Evolutionary conservation across 306 rosid genomes (phyloP).

Genomic region (Hippophae tibetana): DNA sequence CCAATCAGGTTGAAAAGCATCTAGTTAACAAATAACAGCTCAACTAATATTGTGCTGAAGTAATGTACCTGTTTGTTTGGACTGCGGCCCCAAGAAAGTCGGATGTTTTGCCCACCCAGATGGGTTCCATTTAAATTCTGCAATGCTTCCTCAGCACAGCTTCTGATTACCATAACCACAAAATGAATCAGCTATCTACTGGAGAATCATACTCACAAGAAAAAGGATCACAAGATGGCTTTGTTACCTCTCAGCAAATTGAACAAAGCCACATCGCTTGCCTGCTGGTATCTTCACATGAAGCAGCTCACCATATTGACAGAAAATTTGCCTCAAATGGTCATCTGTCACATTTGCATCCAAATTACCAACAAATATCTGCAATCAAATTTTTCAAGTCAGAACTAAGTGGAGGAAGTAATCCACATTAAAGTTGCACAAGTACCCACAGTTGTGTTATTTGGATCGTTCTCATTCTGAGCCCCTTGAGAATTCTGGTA

Average conservation of each 20-base stretch:
- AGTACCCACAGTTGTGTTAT: slow-evolving; percentile 84
- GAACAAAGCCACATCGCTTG: slow-evolving; percentile 96
- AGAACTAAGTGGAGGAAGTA: slow-evolving; percentile 12
- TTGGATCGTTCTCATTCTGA: slow-evolving; percentile 84
- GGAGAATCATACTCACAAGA: not conserved
- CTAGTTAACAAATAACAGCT: not conserved
- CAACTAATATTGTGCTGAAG: no score
- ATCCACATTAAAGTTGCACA: slow-evolving; percentile 10
- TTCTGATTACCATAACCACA: slow-evolving; percentile 34
- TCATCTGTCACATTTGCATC: slow-evolving; percentile 81
- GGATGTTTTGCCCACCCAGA: slow-evolving; percentile 80
- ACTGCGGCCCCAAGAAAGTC: slow-evolving; percentile 98
- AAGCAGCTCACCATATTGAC: slow-evolving; percentile 70
- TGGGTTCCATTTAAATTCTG: slow-evolving; percentile 50
- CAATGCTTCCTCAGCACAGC: slow-evolving; percentile 83
- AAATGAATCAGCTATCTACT: not conserved
- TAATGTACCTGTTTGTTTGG: slow-evolving; percentile 80
- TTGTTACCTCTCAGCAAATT: slow-evolving; percentile 67
- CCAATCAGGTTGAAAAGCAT: not conserved
- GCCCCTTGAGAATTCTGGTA: slow-evolving; percentile 70
- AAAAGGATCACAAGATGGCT: not conserved
- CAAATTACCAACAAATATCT: slow-evolving; percentile 96
- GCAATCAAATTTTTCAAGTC: slow-evolving; percentile 23
- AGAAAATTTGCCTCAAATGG: slow-evolving; percentile 77
- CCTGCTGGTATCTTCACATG: slow-evolving; percentile 96